Conservation (phyloP, 192 early-diverging fungal species). For the Fimicolochytrium jonesii region DNA sequence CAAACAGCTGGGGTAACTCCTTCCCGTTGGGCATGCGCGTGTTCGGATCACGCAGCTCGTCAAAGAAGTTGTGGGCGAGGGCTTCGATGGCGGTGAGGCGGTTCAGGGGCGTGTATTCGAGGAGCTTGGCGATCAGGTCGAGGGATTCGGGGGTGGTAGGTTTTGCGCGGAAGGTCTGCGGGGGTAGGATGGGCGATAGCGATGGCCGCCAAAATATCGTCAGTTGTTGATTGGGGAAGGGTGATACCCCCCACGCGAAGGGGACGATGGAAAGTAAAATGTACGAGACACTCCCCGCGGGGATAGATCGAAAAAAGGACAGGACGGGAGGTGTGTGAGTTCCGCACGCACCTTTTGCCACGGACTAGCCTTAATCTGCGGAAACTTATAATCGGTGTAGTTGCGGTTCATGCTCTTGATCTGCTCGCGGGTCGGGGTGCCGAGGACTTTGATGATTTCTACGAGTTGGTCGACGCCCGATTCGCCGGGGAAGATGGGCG, state of each 20-base stretch:
- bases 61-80: constrained; percentile 94
- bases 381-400: constrained; percentile 98
- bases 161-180: constrained; percentile 71
- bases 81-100: constrained; percentile 86
- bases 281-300: too few species aligned
- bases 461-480: constrained; percentile 98
- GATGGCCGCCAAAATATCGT: neutral
- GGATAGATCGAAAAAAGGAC: too few species aligned
- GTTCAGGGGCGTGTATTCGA: constrained; percentile 86
- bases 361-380: constrained; percentile 91
- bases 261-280: neutral
- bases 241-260: neutral
- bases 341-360: constrained; percentile 73
- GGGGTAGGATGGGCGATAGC: neutral
- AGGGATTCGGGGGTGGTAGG: constrained; percentile 78
- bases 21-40: constrained; percentile 78
- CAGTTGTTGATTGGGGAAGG: too few species aligned
- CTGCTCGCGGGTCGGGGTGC: constrained; percentile 93
- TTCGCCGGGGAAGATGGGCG: constrained; percentile 92
- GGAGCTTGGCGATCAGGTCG: constrained; percentile 75
- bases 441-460: constrained; percentile 98
- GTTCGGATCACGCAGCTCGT: constrained; percentile 85
- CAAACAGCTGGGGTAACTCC: constrained; percentile 85
- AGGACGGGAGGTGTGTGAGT: too few species aligned
- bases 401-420: constrained; percentile 97